Evolutionary conservation across 2,329 filamentous ascomycete species (phyloP), one percentile per base, ranked within the genome.

Genomic region (Fusarium sp.): DNA sequence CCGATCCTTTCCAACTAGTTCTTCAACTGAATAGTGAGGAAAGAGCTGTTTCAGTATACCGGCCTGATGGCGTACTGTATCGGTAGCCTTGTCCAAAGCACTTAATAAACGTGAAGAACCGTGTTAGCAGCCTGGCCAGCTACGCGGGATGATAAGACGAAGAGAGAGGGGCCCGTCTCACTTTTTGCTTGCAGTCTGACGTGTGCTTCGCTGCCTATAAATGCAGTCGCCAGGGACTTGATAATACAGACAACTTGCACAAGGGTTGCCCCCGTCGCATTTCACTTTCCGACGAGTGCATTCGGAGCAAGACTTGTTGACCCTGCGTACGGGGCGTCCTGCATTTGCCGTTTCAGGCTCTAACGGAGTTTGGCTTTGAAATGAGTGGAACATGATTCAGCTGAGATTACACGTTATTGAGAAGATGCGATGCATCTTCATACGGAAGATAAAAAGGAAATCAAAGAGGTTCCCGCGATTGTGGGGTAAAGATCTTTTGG

Each of bases 231-330:
- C 70, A 1, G 72, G 58, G 3, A 69, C 68, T 16, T 72, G 66
- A 51, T 78, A 77, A 54, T 77, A 77, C 37, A 70, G 82, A 12
- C 85, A 84, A 30, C 87, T 77, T 3, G 71, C 61, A 57, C 77
- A 79, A 34, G 77, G 75, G 16, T 70, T 68, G 3, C 69, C 82
- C n/a, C 84, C 82, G 48, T 85, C 80, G 30, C 82, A 83, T 59
- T 84, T 82, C 39, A 79, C 70, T 50, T 77, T 78, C 23, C 76
- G 71, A 15, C 76, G 66, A 0, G 71, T 77, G 40, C 74, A 78
- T 56, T 75, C 74, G 16, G 68, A 68, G 52, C 74, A 76, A 10
- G 75, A 78, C 47, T 67, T 70, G 50, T 76, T 76, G n/a, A 75
- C 54, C 37, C 52, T 62, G 39, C 60, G 60, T 9, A 53, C 55